Evolutionary conservation across 2,329 filamentous ascomycete species (phyloP).

Genomic region (Xylaria sp.): DNA sequence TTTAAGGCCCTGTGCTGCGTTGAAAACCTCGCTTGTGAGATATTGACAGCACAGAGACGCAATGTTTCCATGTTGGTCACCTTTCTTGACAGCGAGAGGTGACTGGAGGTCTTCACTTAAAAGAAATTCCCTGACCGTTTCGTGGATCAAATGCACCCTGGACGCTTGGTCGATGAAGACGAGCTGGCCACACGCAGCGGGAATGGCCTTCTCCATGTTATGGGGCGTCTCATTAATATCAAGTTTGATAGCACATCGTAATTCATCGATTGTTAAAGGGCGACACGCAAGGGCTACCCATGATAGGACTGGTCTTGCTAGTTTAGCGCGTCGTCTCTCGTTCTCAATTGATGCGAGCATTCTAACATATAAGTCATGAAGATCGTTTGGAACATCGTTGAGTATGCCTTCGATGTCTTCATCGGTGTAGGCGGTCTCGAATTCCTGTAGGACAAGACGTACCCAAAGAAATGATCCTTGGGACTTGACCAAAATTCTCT

Average conservation of each 20-base stretch:
- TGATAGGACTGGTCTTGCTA: slow-evolving; percentile 45
- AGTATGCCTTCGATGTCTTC: slow-evolving; percentile 47
- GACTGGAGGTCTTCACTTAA: slow-evolving; percentile 37
- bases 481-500: slow-evolving; percentile 47
- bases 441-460: slow-evolving; percentile 48
- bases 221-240: slow-evolving; percentile 45
- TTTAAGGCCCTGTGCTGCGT: slow-evolving; percentile 28
- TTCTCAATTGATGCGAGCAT: slow-evolving; percentile 44
- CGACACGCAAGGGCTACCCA: slow-evolving; percentile 44
- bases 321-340: slow-evolving; percentile 36
- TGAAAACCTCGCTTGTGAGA: slow-evolving; percentile 39
- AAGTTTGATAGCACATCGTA: slow-evolving; percentile 42
- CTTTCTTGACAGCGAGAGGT: slow-evolving; percentile 39
- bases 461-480: slow-evolving; percentile 50
- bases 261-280: slow-evolving; percentile 43
- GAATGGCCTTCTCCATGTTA: slow-evolving; percentile 46
- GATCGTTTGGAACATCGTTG: slow-evolving; percentile 43
- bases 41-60: slow-evolving; percentile 45
- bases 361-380: slow-evolving; percentile 44
- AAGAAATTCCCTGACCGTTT: slow-evolving; percentile 50
- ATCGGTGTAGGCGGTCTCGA: slow-evolving; percentile 46
- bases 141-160: slow-evolving; percentile 49
- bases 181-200: slow-evolving; percentile 49
- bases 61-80: slow-evolving; percentile 48
- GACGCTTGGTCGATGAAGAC: slow-evolving; percentile 46